A percentile compares a stretch with the other conserved stretches of the same genome.
phyloP scores from a whole-genome alignment of 495 filamentous ascomycete species.

The Hypoxylon fuscum region DNA sequence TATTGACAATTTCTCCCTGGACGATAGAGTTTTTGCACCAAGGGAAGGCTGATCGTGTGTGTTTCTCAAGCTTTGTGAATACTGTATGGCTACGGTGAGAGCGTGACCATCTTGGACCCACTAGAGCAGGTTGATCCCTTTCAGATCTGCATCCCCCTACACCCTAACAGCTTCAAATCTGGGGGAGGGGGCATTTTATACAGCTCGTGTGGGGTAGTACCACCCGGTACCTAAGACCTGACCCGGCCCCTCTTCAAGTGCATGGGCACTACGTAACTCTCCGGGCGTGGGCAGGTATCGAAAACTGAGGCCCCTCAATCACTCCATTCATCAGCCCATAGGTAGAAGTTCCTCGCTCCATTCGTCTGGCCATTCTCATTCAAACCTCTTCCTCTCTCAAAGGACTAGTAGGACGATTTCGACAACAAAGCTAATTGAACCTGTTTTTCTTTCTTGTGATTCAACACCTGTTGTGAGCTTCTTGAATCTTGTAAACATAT shows the following conservation, averaged over 20 bases:
- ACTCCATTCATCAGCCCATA: conserved; percentile 42
- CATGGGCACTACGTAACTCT: conserved; percentile 36
- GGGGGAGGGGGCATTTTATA: conserved; percentile 36
- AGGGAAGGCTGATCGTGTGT: conserved; percentile 1
- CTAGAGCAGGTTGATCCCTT: conserved; percentile 31
- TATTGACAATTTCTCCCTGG: too few species aligned
- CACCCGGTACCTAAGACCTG: conserved; percentile 19
- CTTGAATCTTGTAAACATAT: conserved; percentile 6
- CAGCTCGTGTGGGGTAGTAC: conserved; percentile 35
- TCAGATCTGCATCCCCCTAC: conserved; percentile 16
- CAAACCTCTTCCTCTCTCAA: conserved; percentile 20
- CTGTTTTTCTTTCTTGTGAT: conserved; percentile 22
- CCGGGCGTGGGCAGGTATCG: conserved; percentile 36
- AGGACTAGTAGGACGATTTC: conserved; percentile 12
- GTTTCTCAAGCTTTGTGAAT: conserved; percentile 3
- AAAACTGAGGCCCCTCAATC: conserved; percentile 40
- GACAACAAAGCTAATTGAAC: conserved; percentile 35
- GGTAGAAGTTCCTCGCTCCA: conserved; percentile 23
- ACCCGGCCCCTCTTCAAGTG: conserved; percentile 29
- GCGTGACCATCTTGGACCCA: conserved; percentile 31
- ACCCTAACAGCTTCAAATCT: conserved; percentile 29
- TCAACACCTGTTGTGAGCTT: conserved; percentile 18
- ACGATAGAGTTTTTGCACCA: not conserved
- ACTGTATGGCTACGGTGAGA: conserved; percentile 35
- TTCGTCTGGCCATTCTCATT: conserved; percentile 36